Conservation (phyloP, 345 rosid genomes). For the Murraya koenigii region DNA sequence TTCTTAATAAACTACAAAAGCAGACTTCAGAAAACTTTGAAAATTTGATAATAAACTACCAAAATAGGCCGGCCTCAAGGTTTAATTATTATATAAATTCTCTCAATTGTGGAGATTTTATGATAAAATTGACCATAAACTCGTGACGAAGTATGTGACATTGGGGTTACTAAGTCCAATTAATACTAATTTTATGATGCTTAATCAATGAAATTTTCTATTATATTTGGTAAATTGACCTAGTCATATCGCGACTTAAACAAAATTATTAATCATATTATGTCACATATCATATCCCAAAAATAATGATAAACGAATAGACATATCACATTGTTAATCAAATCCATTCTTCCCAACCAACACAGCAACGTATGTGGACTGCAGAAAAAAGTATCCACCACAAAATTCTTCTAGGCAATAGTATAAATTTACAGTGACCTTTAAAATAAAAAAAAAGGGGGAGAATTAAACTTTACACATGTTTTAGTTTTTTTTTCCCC, state of each 20-base stretch:
- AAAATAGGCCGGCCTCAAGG: neutral
- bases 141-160: neutral
- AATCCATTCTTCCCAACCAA: constrained; percentile 5
- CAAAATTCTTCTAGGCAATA: neutral
- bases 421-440: no score
- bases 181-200: neutral
- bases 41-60: neutral
- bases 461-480: no score
- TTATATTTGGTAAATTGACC: neutral
- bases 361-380: neutral
- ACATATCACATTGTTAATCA: constrained; percentile 16
- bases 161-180: neutral
- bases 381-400: neutral
- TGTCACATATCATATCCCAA: neutral
- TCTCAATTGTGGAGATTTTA: neutral
- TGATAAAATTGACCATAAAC: neutral
- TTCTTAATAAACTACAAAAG: no score
- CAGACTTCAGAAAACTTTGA: neutral
- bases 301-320: neutral
- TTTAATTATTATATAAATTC: neutral
- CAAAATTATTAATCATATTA: neutral
- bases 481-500: no score
- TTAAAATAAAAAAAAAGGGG: no score
- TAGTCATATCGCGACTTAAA: neutral
- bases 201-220: neutral